Conservation (phyloP, 2,329 filamentous ascomycete species). For the Beauveria varroae region DNA sequence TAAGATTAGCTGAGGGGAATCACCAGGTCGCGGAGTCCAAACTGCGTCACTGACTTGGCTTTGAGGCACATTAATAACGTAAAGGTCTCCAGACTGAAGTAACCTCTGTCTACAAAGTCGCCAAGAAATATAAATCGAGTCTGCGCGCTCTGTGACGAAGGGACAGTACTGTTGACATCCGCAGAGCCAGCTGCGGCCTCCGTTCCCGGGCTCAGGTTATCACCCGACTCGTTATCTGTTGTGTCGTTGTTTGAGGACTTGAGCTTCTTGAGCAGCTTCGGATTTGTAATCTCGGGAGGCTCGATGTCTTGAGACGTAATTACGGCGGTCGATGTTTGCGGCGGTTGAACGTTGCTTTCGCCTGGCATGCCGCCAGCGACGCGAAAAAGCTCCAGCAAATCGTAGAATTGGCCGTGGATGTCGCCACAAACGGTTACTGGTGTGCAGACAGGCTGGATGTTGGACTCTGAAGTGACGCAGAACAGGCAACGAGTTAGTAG, state of each 20-base stretch:
- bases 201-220: slow-evolving; percentile 26
- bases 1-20: neutral
- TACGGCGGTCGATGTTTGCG: slow-evolving; percentile 60
- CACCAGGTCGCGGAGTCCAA: slow-evolving; percentile 15
- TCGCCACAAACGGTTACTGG: slow-evolving; percentile 97
- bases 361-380: slow-evolving; percentile 96
- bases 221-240: slow-evolving; percentile 39
- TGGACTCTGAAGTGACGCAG: slow-evolving; percentile 62
- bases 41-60: slow-evolving; percentile 41
- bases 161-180: slow-evolving; percentile 23
- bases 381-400: slow-evolving; percentile 91
- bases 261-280: slow-evolving; percentile 80
- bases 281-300: slow-evolving; percentile 82
- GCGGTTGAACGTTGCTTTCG: slow-evolving; percentile 62
- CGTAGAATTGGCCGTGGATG: slow-evolving; percentile 98
- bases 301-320: slow-evolving; percentile 91
- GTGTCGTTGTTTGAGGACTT: slow-evolving; percentile 48
- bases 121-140: slow-evolving; percentile 59
- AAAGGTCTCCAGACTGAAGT: slow-evolving; percentile 97
- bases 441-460: slow-evolving; percentile 95
- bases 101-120: slow-evolving; percentile 94
- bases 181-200: slow-evolving; percentile 16
- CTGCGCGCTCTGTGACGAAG: slow-evolving; percentile 40
- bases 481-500: neutral
- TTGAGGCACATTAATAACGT: slow-evolving; percentile 95